phyloP scores from a whole-genome alignment of 116 monocot genomes.

The Zostera marina region DNA sequence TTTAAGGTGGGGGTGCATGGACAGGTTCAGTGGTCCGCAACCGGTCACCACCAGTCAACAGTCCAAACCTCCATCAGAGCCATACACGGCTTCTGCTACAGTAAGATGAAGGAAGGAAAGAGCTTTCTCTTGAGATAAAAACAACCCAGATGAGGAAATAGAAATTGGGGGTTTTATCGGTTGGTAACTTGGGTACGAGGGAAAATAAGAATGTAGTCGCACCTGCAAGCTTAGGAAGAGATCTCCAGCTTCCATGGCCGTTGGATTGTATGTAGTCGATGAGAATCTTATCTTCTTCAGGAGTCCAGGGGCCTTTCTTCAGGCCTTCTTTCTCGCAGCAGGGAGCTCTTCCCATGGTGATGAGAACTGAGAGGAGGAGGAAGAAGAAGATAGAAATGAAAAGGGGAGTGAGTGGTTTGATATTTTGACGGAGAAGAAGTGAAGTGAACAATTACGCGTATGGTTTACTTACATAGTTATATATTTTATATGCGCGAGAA shows the following conservation, averaged over 20 bases:
- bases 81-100: too few relatives aligned
- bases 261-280: slow-evolving; percentile 48
- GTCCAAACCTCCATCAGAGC: too few relatives aligned
- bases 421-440: background rate
- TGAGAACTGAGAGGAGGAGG: background rate
- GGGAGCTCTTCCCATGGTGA: slow-evolving; percentile 45
- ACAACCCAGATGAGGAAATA: background rate
- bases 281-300: slow-evolving; percentile 64
- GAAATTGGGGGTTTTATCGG: background rate
- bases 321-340: slow-evolving; percentile 58
- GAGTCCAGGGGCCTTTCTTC: slow-evolving; percentile 66
- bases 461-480: background rate
- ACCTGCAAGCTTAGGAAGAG: slow-evolving; percentile 66
- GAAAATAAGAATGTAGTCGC: background rate
- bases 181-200: too few relatives aligned
- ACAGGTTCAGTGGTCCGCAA: too few relatives aligned
- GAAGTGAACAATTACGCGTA: background rate
- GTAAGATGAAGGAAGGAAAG: too few relatives aligned
- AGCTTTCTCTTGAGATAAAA: background rate
- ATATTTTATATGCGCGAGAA: background rate
- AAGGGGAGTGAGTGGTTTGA: background rate
- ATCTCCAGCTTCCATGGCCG: slow-evolving; percentile 72
- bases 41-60: too few relatives aligned
- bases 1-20: too few relatives aligned
- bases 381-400: background rate